Percentiles rank a stretch among this genome's conserved stretches.
These are phyloP conservation scores for Abrus precatorius DNA, from an alignment of 306 rosid species.

Conservation along the genomic window DNA sequence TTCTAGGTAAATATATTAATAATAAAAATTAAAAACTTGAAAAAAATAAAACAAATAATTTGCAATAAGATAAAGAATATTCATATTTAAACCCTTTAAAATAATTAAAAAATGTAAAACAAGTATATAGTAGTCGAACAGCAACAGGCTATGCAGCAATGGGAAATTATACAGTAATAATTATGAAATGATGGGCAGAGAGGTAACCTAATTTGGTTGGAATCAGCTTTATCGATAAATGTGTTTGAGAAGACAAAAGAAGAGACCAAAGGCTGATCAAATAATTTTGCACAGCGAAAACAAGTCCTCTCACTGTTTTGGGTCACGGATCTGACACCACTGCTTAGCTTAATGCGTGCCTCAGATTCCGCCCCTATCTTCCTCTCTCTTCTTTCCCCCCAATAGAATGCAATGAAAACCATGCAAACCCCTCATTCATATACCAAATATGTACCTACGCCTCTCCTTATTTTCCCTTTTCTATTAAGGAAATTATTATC, in stretches of 20 bases:
- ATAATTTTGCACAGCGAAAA: conserved; percentile 35
- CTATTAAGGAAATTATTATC: too few relatives aligned
- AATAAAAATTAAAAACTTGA: too few relatives aligned
- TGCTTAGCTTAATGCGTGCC: neutral
- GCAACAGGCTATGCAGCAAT: neutral
- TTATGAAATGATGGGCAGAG: conserved; percentile 50
- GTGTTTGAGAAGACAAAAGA: conserved; percentile 63
- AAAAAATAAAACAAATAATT: too few relatives aligned
- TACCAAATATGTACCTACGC: neutral
- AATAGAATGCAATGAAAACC: conserved; percentile 25
- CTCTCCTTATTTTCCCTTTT: too few relatives aligned
- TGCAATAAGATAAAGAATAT: too few relatives aligned
- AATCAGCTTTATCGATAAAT: conserved; percentile 54
- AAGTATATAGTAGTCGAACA: too few relatives aligned
- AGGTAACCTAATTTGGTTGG: conserved; percentile 40
- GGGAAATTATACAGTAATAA: conserved; percentile 43
- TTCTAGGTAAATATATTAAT: too few relatives aligned
- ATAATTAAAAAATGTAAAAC: too few relatives aligned
- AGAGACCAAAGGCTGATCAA: conserved; percentile 47
- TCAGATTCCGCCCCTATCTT: conserved; percentile 52
- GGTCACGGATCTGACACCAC: conserved; percentile 54
- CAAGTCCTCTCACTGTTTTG: conserved; percentile 32
- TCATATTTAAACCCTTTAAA: too few relatives aligned
- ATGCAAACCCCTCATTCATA: conserved; percentile 29
- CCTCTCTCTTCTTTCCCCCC: conserved; percentile 6